Evolutionary conservation across 163 green algal species (phyloP), one percentile per base, ranked within the genome.

Genomic region (Scenedesmus sp.): DNA sequence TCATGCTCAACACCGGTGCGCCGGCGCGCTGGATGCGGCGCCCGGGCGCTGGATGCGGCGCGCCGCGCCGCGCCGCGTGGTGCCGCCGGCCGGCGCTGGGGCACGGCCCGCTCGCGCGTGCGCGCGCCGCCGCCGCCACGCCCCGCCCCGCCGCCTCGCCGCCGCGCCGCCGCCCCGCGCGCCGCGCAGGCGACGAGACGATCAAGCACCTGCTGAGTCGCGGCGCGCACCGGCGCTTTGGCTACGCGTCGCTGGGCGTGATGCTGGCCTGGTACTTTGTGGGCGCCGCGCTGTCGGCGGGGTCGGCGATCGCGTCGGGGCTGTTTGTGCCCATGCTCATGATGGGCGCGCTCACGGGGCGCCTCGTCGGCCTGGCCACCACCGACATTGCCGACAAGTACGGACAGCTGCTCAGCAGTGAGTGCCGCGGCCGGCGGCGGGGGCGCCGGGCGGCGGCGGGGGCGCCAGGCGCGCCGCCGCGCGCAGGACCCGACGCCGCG

Each of bases 261-360:
- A 92, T 97, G 89, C 86, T 95, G 63, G 69, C 84, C 3, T 94
- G 82, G 75, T 92, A 94, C 82, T 91, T 89, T 56, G 18, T 89
- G 20, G 88, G 89, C 6, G 92, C 94, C 5, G 90, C 90, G 20
- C 88, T 91, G 80, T 87, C 91, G 18, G 87, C 88, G 13, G 93
- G 87, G 39, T 88, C 73, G 47, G 89, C 87, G 44, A 91, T 95
- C 36, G 81, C 86, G 42, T 88, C 70, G 6, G 90, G 93, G 28
- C 86, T 97, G n/a, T 98, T 98, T 85, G 93, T 98, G 74, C 94
- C 94, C 70, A 98, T 98, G 94, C 86, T 98, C 53, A 86, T 97
- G 78, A 95, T 97, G 51, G 94, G 94, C 24, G 88, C 90, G 17
- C 90, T 90, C 75, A 82, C 95, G 3, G 93, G 92, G 0, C 72